Conservation (phyloP, 2,329 filamentous ascomycete genomes). For the Pseudopyricularia cyperi region DNA sequence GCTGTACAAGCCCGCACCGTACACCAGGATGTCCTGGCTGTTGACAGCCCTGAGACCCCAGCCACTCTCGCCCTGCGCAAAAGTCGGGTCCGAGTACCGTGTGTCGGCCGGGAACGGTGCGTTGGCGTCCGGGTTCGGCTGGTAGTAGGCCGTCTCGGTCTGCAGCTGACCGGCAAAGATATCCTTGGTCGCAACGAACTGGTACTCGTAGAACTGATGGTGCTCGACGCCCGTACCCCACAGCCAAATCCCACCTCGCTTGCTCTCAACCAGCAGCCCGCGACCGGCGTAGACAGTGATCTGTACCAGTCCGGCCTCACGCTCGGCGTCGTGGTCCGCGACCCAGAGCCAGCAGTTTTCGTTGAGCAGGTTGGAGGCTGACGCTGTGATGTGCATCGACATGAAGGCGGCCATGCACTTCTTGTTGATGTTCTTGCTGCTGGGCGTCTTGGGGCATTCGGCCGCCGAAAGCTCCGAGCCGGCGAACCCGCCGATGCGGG, state of each 20-base stretch:
- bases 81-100: slow-evolving; percentile 32
- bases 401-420: slow-evolving; percentile 23
- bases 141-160: slow-evolving; percentile 56
- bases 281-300: slow-evolving; percentile 19
- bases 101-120: slow-evolving; percentile 32
- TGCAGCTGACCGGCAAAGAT: slow-evolving; percentile 49
- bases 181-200: slow-evolving; percentile 41
- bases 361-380: slow-evolving; percentile 22
- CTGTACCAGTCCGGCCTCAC: slow-evolving; percentile 12
- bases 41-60: slow-evolving; percentile 50
- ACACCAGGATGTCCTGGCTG: slow-evolving; percentile 35
- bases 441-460: slow-evolving; percentile 46
- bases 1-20: slow-evolving; percentile 47
- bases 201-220: slow-evolving; percentile 49
- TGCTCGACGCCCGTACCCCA: slow-evolving; percentile 49
- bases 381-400: slow-evolving; percentile 25
- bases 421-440: slow-evolving; percentile 11
- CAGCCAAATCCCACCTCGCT: slow-evolving; percentile 35
- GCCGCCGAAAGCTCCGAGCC: slow-evolving; percentile 55
- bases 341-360: slow-evolving; percentile 35
- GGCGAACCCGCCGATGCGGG: slow-evolving; percentile 57
- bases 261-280: slow-evolving; percentile 22
- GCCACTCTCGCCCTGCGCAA: slow-evolving; percentile 26
- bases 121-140: slow-evolving; percentile 41
- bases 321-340: slow-evolving; percentile 31